Base-by-base conservation (phyloP, 2,329 filamentous ascomycete species). In the Elsinoe necatrix region DNA sequence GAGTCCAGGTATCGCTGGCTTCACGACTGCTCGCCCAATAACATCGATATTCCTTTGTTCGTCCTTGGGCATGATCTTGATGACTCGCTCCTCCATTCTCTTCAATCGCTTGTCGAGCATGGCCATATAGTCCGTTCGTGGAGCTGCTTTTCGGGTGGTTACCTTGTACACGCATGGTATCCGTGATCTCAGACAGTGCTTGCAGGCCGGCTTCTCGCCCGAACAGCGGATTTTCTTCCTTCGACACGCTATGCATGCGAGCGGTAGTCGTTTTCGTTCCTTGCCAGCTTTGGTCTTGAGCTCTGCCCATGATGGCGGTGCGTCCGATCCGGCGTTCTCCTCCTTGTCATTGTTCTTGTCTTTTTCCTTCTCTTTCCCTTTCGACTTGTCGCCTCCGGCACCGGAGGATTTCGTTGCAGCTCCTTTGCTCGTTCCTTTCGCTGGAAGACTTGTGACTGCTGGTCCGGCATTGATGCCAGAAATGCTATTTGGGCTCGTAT, bases 91-190 rank as follows among this genome's bases (percentile, higher is more conserved):
- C 71, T 98, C 93, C 93, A 97, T 97, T 57, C 92, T 80, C 75
- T 95, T 96, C 63, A 97, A 72, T 55, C 93, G 82, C 73, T 95
- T 96, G 73, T 97, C 93, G 64, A 97, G 75, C 90, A 97, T 97
- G 41, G 91, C 90, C 93, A 97, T 97, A 71, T 97, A 97, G 71
- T 97, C 93, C 16, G 93, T 97, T 54, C 93, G 81, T 2, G 93
- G 93, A 2, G 91, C 90, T 1, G 92, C 90, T 71, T 97, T 97
- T 59, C 93, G 81, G 3, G 91, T 90, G 0, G 91, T 97, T 59
- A 95, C 89, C 68, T 97, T 97, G 78, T 97, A 98, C 3, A 97
- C 91, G 69, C 93, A 98, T 1, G 92, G 92, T 63, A 95, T 95
- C 42, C 92, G 83, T 54, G 92, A 95, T 57, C 91, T 83, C 58